These are phyloP conservation scores for Paecilomyces sp. DNA, from an alignment of 2,329 filamentous ascomycete genomes.

Conservation along the genomic window DNA sequence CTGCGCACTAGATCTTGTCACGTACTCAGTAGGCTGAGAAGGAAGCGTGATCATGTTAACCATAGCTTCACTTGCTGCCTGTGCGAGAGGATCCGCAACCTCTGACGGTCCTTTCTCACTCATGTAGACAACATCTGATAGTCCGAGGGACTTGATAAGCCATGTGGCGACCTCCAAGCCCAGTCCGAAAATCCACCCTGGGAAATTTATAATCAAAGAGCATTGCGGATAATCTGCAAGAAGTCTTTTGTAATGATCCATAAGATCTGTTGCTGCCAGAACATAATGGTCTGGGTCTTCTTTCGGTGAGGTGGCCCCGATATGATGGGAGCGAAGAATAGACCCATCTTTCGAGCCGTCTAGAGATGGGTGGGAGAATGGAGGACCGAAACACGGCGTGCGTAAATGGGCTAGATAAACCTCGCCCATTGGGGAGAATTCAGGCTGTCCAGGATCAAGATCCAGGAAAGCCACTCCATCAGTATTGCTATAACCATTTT, in stretches of 20 bases:
- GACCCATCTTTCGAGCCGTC: conserved; percentile 26
- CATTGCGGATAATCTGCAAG: conserved; percentile 33
- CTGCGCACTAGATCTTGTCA: conserved; percentile 43
- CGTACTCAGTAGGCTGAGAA: conserved; percentile 37
- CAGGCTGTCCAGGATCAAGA: conserved; percentile 53
- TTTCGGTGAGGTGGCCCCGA: conserved; percentile 47
- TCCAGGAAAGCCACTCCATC: conserved; percentile 49
- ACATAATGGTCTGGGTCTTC: conserved; percentile 53
- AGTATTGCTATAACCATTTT: conserved; percentile 20
- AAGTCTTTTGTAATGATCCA: conserved; percentile 40
- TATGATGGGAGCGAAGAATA: conserved; percentile 45
- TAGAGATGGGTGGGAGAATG: conserved; percentile 46
- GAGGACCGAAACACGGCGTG: conserved; percentile 47
- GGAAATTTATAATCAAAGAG: conserved; percentile 51
- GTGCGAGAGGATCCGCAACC: conserved; percentile 34
- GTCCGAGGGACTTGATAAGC: conserved; percentile 38
- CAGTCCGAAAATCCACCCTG: conserved; percentile 49
- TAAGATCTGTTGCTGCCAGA: conserved; percentile 45
- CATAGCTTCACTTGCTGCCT: conserved; percentile 28
- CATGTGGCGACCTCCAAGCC: conserved; percentile 43
- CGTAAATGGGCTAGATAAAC: conserved; percentile 49
- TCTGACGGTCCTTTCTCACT: conserved; percentile 41
- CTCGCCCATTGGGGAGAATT: conserved; percentile 53
- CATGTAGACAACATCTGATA: conserved; percentile 49
- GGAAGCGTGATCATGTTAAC: conserved; percentile 39